Evolutionary conservation across 371 early-diverging fungal species (phyloP).

Genomic region (Apophysomyces sp.): DNA sequence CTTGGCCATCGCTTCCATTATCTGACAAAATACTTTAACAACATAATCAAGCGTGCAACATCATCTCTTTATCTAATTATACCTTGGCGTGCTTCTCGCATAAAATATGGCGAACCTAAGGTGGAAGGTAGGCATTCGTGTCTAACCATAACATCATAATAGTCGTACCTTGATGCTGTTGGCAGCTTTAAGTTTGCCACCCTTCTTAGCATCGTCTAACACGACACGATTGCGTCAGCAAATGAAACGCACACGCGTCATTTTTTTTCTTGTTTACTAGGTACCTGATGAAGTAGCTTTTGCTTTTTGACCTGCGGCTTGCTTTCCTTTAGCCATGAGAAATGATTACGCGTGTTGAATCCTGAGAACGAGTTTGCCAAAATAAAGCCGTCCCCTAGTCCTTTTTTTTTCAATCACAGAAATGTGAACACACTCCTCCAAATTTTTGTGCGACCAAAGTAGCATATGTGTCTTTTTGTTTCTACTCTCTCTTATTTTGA

Average conservation of each 20-base stretch:
- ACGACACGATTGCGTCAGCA: neutral
- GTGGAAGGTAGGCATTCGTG: neutral
- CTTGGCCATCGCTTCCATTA: constrained; percentile 49
- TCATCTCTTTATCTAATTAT: constrained; percentile 1
- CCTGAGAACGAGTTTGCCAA: too few species aligned
- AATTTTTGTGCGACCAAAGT: too few species aligned
- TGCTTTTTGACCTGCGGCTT: constrained; percentile 40
- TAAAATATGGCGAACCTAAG: constrained; percentile 82
- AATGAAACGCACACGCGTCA: neutral
- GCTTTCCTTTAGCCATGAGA: constrained; percentile 50
- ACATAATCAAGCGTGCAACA: neutral
- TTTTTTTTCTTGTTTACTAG: neutral
- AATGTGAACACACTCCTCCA: too few species aligned
- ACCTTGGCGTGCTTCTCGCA: constrained; percentile 80
- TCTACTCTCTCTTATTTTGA: too few species aligned
- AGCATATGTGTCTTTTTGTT: too few species aligned
- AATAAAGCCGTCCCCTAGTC: too few species aligned
- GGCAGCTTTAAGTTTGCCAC: constrained; percentile 74
- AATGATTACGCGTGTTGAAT: neutral
- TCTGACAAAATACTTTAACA: neutral
- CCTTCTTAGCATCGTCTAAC: constrained; percentile 41
- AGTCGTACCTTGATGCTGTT: constrained; percentile 62
- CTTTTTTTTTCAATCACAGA: too few species aligned
- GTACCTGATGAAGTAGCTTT: constrained; percentile 24
- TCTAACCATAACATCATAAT: neutral